Base-by-base conservation (phyloP, 2,329 filamentous ascomycete species). In the Grosmannia penicillata region DNA sequence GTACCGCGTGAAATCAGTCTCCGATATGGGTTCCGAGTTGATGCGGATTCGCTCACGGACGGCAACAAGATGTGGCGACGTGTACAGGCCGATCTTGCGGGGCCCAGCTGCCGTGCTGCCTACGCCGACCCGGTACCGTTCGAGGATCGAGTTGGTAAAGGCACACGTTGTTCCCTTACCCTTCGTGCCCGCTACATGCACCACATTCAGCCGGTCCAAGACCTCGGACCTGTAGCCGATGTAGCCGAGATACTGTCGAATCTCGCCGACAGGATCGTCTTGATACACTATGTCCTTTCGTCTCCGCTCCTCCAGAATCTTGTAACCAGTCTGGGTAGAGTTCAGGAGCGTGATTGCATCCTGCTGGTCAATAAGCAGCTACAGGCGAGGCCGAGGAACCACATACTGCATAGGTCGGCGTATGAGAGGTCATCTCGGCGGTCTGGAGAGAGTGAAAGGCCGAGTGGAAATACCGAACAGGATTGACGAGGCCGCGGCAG, bases 261-360 rank as follows among this genome's bases (percentile, higher is more conserved):
- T 93, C 56, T 94, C 82, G 3, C 74, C 72, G 34, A 91, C 75
- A 8, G 82, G 65, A 40, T 47, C 43, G 67, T 31, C 65, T 43
- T 74, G 66, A 57, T 82, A 75, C 22, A 68, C 71, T 45, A 76
- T 63, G 17, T 84, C 82, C 15, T 79, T 80, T 54, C 82, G 82
- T 39, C 76, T 71, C 37, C 91, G 77, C 36, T 79, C 76, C 54
- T 93, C 77, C 15, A 95, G 72, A 37, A 85, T 71, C 35, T 80
- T 73, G 54, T 80, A 89, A 37, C 93, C 93, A 30, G 82, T 85
- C 58, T 98, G 91, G 36, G 96, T 75, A 32, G 83, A 81, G 58
- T 96, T 96, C 53, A 96, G 72, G 28, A 82, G 75, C 48, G 76
- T 66, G 45, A 96, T 77, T 34, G 89, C 91, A 56, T 91, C 85